Evolutionary conservation across 2,329 filamentous ascomycete genomes (phyloP), one percentile per base, ranked within the genome.

Genomic region (Juglanconis oblonga): DNA sequence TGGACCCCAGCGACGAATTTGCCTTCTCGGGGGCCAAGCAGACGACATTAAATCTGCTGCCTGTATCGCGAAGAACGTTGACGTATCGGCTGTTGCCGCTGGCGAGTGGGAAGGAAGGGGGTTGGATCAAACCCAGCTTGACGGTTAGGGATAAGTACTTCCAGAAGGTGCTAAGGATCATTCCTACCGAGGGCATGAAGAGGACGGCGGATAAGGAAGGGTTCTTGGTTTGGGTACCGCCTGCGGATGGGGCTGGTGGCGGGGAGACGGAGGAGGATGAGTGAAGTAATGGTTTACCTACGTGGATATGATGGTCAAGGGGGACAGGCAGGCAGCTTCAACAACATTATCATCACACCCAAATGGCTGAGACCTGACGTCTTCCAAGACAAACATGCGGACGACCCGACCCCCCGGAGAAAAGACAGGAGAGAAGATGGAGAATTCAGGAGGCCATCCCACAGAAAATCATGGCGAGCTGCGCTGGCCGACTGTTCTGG

Each of bases 1-100:
- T 99, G 92, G 94, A 99, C 67, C 90, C 92, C 3, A 94, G 87
- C 71, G 92, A 96, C 65, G 85, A 92, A 56, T 98, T 98, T 74
- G 94, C 92, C 0, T 98, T 99, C 73, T 92, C 91, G 7, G 95
- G 95, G 0, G 81, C 91, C 2, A 98, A 98, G 76, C 82, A 89
- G 65, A 87, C 86, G 11, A 89, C 88, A 1, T 67, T 97, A 55
- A 91, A 95, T 69, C 77, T 98, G 47, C 82, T 97, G 50, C 95
- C 95, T 0, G 79, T 97, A 64, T 93, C 91, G 61, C 80, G 93
- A 62, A 82, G 91, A 51, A 83, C 81, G 0, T 80, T 92, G n/a
- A 81, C 84, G 32, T 98, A 93, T 70, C 84, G 87, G 44, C 69
- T 99, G 17, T 73, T 96, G 61, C 87, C 93, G 7, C 81, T 88